Conservation (phyloP, 331 rosid species). For the Phaseolus coccineus region DNA sequence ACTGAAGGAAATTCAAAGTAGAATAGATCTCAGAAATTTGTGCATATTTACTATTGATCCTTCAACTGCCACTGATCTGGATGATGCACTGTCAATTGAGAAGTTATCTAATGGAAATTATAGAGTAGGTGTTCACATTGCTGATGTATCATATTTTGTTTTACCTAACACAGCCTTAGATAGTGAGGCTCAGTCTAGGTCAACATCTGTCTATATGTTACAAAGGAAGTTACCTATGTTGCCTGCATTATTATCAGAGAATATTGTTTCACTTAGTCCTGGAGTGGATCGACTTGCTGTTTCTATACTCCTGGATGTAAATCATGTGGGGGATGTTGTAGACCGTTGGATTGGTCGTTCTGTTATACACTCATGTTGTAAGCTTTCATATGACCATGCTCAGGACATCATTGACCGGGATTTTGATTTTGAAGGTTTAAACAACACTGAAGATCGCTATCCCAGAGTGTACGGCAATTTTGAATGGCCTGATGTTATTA, state of each 20-base stretch:
- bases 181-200: slow-evolving; percentile 71
- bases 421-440: slow-evolving; percentile 46
- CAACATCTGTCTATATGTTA: slow-evolving; percentile 79
- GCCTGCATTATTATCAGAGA: slow-evolving; percentile 73
- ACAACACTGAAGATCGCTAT: slow-evolving; percentile 37
- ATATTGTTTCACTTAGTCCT: slow-evolving; percentile 81
- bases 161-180: slow-evolving; percentile 74
- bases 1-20: slow-evolving; percentile 56
- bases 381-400: slow-evolving; percentile 84
- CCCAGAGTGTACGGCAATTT: slow-evolving; percentile 73
- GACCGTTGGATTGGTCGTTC: slow-evolving; percentile 85
- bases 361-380: slow-evolving; percentile 83
- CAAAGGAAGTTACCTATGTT: slow-evolving; percentile 76
- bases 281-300: slow-evolving; percentile 88
- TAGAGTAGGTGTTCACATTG: slow-evolving; percentile 91
- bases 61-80: slow-evolving; percentile 80
- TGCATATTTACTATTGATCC: slow-evolving; percentile 91
- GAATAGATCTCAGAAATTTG: slow-evolving; percentile 77
- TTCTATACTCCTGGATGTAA: slow-evolving; percentile 76
- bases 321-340: slow-evolving; percentile 65
- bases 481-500: slow-evolving; percentile 70
- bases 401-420: slow-evolving; percentile 73
- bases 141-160: slow-evolving; percentile 92
- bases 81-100: slow-evolving; percentile 87
- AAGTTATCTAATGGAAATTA: slow-evolving; percentile 68